Percentiles rank a stretch among this genome's conserved stretches.
These are phyloP conservation scores for Aspergillus pseudoglaucus DNA, from an alignment of 2,329 filamentous ascomycete species.

Conservation along the genomic window DNA sequence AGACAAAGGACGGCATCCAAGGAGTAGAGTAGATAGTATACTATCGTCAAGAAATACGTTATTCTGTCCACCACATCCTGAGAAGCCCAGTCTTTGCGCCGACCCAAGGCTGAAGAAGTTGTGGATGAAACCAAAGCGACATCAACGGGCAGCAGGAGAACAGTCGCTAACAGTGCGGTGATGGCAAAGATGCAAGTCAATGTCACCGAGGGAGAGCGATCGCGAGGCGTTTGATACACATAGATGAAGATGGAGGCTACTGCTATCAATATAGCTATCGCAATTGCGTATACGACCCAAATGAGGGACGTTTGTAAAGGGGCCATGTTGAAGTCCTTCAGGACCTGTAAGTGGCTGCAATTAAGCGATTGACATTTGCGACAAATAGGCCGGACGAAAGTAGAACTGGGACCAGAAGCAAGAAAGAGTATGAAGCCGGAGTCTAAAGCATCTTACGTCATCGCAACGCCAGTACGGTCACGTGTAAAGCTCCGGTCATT, in stretches of 20 bases:
- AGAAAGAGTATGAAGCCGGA: neutral
- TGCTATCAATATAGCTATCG: constrained; percentile 66
- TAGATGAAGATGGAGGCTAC: constrained; percentile 81
- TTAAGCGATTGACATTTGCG: neutral
- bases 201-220: constrained; percentile 76
- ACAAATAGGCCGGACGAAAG: neutral
- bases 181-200: constrained; percentile 80
- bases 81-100: constrained; percentile 92
- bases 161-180: constrained; percentile 80
- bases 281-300: constrained; percentile 87
- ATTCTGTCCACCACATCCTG: constrained; percentile 72
- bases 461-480: constrained; percentile 8
- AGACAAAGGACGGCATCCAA: constrained; percentile 85
- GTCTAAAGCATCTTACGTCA: constrained; percentile 12
- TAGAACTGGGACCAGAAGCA: neutral
- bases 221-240: constrained; percentile 81
- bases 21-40: constrained; percentile 91
- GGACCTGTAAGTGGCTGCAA: neutral
- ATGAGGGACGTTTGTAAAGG: constrained; percentile 84
- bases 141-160: constrained; percentile 88
- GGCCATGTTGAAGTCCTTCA: constrained; percentile 43
- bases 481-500: constrained; percentile 8
- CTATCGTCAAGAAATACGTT: constrained; percentile 70
- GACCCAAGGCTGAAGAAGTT: constrained; percentile 64
- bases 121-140: constrained; percentile 92